Conservation (phyloP, 305 asterid species). For the Plantago rigida region DNA sequence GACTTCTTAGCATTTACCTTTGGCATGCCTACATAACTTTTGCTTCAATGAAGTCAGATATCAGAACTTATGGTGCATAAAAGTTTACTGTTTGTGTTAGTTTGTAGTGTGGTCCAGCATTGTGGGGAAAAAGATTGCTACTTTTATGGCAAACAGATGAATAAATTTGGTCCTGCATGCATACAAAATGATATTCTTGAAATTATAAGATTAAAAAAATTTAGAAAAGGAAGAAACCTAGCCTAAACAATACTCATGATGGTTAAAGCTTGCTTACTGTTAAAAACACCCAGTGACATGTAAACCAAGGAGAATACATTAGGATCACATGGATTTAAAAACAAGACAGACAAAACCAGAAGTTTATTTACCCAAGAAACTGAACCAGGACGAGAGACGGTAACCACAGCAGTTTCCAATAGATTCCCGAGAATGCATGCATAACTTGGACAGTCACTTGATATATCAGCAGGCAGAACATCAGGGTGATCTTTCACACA, state of each 20-base stretch:
- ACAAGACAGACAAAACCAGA: neutral
- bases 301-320: slow-evolving; percentile 8
- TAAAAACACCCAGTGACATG: slow-evolving; percentile 14
- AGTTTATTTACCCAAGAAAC: slow-evolving; percentile 55
- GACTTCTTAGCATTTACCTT: neutral
- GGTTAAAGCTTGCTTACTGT: neutral
- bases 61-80: neutral
- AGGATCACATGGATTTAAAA: neutral
- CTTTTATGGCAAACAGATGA: neutral
- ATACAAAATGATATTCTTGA: neutral
- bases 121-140: neutral
- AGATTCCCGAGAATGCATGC: slow-evolving; percentile 86
- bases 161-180: neutral
- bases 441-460: slow-evolving; percentile 70
- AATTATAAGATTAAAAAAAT: neutral
- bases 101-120: neutral
- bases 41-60: neutral
- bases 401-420: slow-evolving; percentile 68
- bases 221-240: no score
- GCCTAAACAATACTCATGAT: neutral
- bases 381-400: slow-evolving; percentile 60
- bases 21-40: neutral
- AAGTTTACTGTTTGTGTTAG: neutral
- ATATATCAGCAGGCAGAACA: slow-evolving; percentile 59
- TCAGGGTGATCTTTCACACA: slow-evolving; percentile 52